A percentile compares a stretch with the other conserved stretches of the same genome.
Conservation (phyloP, 140 eudicot genomes). For the Senecio squalidus region DNA sequence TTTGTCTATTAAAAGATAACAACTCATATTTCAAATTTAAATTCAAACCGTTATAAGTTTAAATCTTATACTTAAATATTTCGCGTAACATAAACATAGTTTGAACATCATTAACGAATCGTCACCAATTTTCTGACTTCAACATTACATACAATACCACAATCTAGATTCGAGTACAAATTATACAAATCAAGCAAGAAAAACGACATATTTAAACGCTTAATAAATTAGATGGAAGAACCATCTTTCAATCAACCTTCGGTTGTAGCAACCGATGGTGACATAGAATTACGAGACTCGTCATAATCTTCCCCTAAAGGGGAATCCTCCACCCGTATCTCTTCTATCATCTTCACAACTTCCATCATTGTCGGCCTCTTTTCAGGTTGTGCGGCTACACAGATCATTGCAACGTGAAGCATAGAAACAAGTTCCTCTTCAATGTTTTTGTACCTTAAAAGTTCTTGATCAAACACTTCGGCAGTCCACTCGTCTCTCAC, state of each 20-base stretch:
- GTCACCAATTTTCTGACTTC: too few relatives aligned
- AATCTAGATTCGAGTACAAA: too few relatives aligned
- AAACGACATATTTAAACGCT: slow-evolving; percentile 7
- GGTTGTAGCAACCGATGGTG: slow-evolving; percentile 70
- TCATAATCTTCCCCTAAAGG: slow-evolving; percentile 86
- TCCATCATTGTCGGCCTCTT: slow-evolving; percentile 81
- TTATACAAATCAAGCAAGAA: slow-evolving; percentile 20
- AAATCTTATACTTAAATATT: too few relatives aligned
- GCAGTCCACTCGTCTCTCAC: slow-evolving; percentile 99
- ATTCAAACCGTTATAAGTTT: too few relatives aligned
- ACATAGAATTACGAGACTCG: slow-evolving; percentile 77
- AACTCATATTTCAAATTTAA: not conserved
- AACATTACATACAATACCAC: slow-evolving; percentile 17
- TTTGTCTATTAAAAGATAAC: not conserved
- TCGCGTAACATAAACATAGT: too few relatives aligned
- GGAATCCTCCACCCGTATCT: slow-evolving; percentile 86
- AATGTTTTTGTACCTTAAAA: slow-evolving; percentile 88
- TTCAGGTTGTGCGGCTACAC: slow-evolving; percentile 74
- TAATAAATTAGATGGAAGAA: slow-evolving; percentile 21
- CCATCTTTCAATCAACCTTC: slow-evolving; percentile 32
- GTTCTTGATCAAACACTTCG: slow-evolving; percentile 86
- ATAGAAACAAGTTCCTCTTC: slow-evolving; percentile 87
- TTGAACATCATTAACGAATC: not conserved
- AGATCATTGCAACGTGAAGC: slow-evolving; percentile 92
- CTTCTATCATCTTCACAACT: slow-evolving; percentile 84